These are phyloP conservation scores for Strigomonas culicis DNA, from an alignment of 208 protist species.

Conservation along the genomic window DNA sequence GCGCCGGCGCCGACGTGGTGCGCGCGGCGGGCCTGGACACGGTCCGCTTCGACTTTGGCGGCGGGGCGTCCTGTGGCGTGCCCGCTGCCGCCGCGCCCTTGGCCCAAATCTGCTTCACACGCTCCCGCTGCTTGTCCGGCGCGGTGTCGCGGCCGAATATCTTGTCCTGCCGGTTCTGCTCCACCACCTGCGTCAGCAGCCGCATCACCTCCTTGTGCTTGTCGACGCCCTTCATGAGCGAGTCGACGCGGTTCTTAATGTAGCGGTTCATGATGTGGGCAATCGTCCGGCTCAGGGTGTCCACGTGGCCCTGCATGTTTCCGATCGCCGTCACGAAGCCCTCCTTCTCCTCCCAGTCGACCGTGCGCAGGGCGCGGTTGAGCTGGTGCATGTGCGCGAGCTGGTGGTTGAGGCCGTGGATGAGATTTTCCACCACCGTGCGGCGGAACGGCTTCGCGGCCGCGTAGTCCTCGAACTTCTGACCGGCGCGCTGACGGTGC, in stretches of 20 bases:
- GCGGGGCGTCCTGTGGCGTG: background rate
- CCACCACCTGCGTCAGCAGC: constrained; percentile 61
- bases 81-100: constrained; percentile 14
- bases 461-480: constrained; percentile 86
- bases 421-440: constrained; percentile 57
- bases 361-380: constrained; percentile 66
- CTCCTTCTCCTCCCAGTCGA: constrained; percentile 77
- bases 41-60: background rate
- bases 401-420: constrained; percentile 44
- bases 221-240: constrained; percentile 61
- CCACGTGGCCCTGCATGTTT: constrained; percentile 42
- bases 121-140: constrained; percentile 37
- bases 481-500: constrained; percentile 61
- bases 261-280: constrained; percentile 60
- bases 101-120: constrained; percentile 26
- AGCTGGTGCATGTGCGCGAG: constrained; percentile 55
- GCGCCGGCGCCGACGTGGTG: constrained; percentile 2
- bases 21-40: background rate
- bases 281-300: constrained; percentile 44
- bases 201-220: constrained; percentile 74
- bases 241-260: constrained; percentile 63
- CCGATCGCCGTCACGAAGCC: constrained; percentile 53
- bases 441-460: constrained; percentile 85
- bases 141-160: constrained; percentile 50
- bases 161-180: constrained; percentile 65